phyloP scores from a whole-genome alignment of 1,284 basidiomycete species.

The Hortiboletus rubellus region DNA sequence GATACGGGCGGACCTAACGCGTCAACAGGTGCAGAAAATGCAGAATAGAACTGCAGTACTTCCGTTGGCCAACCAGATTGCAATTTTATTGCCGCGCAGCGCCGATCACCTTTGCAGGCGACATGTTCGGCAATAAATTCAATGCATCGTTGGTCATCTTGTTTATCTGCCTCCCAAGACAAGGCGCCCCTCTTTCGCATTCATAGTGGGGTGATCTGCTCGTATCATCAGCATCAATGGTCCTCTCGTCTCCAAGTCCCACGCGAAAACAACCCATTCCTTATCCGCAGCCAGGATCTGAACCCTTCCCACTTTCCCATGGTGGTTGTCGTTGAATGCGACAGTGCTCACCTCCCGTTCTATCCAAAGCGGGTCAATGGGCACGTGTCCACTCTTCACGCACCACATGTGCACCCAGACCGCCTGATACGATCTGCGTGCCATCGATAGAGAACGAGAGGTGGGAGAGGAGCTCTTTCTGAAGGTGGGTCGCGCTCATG shows the following conservation, averaged over 20 bases:
- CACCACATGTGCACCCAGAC: conserved; percentile 33
- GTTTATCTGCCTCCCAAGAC: conserved; percentile 24
- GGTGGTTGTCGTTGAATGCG: conserved; percentile 22
- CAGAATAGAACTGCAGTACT: conserved; percentile 31
- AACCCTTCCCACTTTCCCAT: background rate
- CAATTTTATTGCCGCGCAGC: conserved; percentile 24
- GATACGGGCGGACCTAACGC: background rate
- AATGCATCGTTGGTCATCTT: conserved; percentile 13
- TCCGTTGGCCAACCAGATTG: conserved; percentile 32
- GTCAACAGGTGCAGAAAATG: conserved; percentile 19
- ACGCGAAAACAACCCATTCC: conserved; percentile 28
- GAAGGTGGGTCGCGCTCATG: conserved; percentile 15
- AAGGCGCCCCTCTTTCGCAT: conserved; percentile 15
- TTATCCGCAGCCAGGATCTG: conserved; percentile 30
- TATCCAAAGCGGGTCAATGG: conserved; percentile 24
- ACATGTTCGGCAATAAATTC: conserved; percentile 32
- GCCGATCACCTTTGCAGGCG: conserved; percentile 25
- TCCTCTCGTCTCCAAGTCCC: conserved; percentile 26
- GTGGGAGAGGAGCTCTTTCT: conserved; percentile 31
- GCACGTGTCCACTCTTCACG: conserved; percentile 18
- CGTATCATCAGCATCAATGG: conserved; percentile 18
- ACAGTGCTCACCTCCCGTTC: conserved; percentile 24
- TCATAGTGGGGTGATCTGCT: conserved; percentile 18
- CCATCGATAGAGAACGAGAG: conserved; percentile 33
- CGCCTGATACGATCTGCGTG: conserved; percentile 28